Percentiles rank a stretch among this genome's conserved stretches.
phyloP scores from a whole-genome alignment of 1,139 yeast genomes.

The Kazachstania sp. region DNA sequence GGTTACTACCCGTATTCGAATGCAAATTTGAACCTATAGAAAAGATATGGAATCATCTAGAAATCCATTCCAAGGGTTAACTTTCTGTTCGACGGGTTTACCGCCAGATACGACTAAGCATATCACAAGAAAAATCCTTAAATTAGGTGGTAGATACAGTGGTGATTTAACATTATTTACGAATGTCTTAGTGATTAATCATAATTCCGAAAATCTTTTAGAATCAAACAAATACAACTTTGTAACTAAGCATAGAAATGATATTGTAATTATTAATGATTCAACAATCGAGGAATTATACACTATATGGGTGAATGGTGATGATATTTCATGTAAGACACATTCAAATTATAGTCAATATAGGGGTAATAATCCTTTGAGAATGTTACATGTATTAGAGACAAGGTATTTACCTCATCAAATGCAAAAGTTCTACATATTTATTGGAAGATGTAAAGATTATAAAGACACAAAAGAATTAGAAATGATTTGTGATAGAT shows the following conservation, averaged over 20 bases:
- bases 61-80: slow-evolving; percentile 26
- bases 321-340: slow-evolving; percentile 18
- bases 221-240: slow-evolving; percentile 25
- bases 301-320: slow-evolving; percentile 27
- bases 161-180: slow-evolving; percentile 25
- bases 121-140: slow-evolving; percentile 20
- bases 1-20: too few relatives aligned
- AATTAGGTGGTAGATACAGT: slow-evolving; percentile 28
- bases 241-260: slow-evolving; percentile 23
- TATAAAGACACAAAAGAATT: slow-evolving; percentile 11
- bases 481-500: slow-evolving; percentile 15
- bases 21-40: background rate
- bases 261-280: slow-evolving; percentile 22
- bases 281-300: slow-evolving; percentile 19
- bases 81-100: slow-evolving; percentile 28
- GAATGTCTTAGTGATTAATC: slow-evolving; percentile 21
- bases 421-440: slow-evolving; percentile 20
- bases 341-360: slow-evolving; percentile 9
- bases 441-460: slow-evolving; percentile 24
- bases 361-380: slow-evolving; percentile 5
- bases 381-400: slow-evolving; percentile 17
- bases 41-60: background rate
- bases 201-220: slow-evolving; percentile 11
- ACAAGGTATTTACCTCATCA: slow-evolving; percentile 18
- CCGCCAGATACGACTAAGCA: slow-evolving; percentile 15